Conservation (phyloP, 2,329 filamentous ascomycete genomes). For the Acarospora socialis region DNA sequence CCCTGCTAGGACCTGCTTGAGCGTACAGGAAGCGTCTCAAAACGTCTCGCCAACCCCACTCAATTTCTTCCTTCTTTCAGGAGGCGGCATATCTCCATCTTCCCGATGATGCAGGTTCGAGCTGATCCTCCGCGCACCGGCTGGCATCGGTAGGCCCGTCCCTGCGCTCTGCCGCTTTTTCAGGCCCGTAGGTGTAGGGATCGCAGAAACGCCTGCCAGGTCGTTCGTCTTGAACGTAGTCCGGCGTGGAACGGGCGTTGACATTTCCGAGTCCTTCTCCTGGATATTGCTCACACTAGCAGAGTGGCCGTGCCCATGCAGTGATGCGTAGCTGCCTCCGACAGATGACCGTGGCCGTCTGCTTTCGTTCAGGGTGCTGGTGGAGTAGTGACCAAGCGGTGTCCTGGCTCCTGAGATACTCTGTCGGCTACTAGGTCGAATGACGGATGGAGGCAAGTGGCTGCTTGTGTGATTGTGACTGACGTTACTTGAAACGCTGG, state of each 20-base stretch:
- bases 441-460: conserved; percentile 15
- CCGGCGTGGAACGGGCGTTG: conserved; percentile 29
- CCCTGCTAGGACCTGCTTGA: no score
- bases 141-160: conserved; percentile 25
- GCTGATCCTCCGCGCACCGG: conserved; percentile 27
- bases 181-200: conserved; percentile 34
- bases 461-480: conserved; percentile 13
- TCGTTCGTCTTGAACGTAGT: conserved; percentile 29
- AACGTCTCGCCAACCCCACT: conserved; percentile 45
- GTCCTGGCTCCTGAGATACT: conserved; percentile 44
- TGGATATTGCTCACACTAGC: conserved; percentile 43
- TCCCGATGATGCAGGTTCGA: conserved; percentile 21
- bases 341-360: conserved; percentile 58
- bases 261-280: conserved; percentile 37
- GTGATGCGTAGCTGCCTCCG: conserved; percentile 38
- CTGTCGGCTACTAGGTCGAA: conserved; percentile 50
- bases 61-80: conserved; percentile 34
- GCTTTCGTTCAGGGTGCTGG: conserved; percentile 32
- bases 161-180: conserved; percentile 39
- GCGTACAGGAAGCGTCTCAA: no score
- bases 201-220: conserved; percentile 27
- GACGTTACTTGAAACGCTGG: conserved; percentile 16
- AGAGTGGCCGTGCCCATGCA: conserved; percentile 38
- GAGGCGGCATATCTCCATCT: conserved; percentile 33
- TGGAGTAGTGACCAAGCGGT: conserved; percentile 43